Conservation (phyloP, 495 filamentous ascomycete species). For the Aspergillus egyptiacus region DNA sequence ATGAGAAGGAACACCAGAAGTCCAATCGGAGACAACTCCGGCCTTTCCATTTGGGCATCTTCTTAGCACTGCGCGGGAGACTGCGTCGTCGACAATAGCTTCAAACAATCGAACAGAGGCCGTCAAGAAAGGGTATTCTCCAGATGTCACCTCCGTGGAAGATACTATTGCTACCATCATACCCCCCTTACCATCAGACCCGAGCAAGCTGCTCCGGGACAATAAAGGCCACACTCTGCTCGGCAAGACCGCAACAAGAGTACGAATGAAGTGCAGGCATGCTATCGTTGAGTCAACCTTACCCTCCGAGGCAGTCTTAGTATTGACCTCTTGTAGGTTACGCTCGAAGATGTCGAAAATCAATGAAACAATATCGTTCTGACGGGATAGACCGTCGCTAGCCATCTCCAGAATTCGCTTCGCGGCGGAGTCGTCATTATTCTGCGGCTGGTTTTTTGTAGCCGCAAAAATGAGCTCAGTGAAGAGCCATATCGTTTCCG, state of each 20-base stretch:
- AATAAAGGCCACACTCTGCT: slow-evolving; percentile 86
- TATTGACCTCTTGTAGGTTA: slow-evolving; percentile 57
- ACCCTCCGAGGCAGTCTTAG: slow-evolving; percentile 44
- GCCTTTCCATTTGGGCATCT: slow-evolving; percentile 53
- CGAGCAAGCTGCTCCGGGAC: slow-evolving; percentile 68
- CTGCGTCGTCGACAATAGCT: slow-evolving; percentile 67
- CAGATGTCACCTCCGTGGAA: slow-evolving; percentile 65
- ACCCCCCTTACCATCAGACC: slow-evolving; percentile 63
- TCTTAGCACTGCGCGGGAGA: slow-evolving; percentile 64
- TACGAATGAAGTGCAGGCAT: slow-evolving; percentile 73
- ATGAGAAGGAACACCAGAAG: slow-evolving; percentile 69
- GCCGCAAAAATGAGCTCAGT: slow-evolving; percentile 47
- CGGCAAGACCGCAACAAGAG: slow-evolving; percentile 63
- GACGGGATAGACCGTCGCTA: slow-evolving; percentile 65
- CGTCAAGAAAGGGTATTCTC: slow-evolving; percentile 70
- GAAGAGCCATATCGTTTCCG: slow-evolving; percentile 60
- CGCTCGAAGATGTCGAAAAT: slow-evolving; percentile 80
- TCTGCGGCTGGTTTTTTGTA: slow-evolving; percentile 23
- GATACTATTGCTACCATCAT: slow-evolving; percentile 67
- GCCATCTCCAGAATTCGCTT: slow-evolving; percentile 60
- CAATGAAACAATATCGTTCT: slow-evolving; percentile 72
- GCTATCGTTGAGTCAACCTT: slow-evolving; percentile 58
- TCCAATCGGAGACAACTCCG: slow-evolving; percentile 47
- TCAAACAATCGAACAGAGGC: slow-evolving; percentile 68
- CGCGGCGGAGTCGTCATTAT: slow-evolving; percentile 30